These are phyloP conservation scores for Trichosporon ovoides DNA, from an alignment of 1,284 basidiomycete species.

Conservation along the genomic window DNA sequence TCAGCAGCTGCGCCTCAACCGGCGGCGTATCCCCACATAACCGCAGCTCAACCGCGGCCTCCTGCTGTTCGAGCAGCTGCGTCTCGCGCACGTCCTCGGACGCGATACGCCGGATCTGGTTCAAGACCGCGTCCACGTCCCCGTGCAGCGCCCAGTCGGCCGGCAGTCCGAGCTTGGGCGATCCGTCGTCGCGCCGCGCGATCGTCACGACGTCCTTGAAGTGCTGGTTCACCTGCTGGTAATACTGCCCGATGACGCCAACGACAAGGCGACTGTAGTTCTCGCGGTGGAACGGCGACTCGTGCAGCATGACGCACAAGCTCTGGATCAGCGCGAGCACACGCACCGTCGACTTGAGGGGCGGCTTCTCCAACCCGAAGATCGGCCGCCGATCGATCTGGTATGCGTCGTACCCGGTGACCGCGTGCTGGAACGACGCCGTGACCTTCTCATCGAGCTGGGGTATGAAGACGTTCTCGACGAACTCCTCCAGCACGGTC, in stretches of 20 bases:
- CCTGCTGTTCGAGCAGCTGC: slow-evolving; percentile 55
- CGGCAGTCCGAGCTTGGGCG: slow-evolving; percentile 52
- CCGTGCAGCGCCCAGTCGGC: slow-evolving; percentile 80
- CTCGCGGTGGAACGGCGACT: slow-evolving; percentile 93
- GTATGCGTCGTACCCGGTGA: slow-evolving; percentile 78
- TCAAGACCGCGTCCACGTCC: slow-evolving; percentile 68
- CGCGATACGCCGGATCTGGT: slow-evolving; percentile 46
- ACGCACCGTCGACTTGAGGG: slow-evolving; percentile 73
- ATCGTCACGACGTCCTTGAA: slow-evolving; percentile 55
- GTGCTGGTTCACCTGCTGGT: slow-evolving; percentile 83
- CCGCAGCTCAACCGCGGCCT: slow-evolving; percentile 67
- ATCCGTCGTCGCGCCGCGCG: background rate
- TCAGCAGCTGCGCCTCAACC: slow-evolving; percentile 64
- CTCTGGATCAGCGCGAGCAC: slow-evolving; percentile 88
- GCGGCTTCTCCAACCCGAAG: slow-evolving; percentile 28
- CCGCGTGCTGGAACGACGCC: slow-evolving; percentile 75
- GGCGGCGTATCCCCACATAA: slow-evolving; percentile 56
- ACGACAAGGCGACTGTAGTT: slow-evolving; percentile 90
- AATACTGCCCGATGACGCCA: slow-evolving; percentile 93
- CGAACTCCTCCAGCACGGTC: slow-evolving; percentile 77
- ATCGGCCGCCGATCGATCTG: slow-evolving; percentile 48
- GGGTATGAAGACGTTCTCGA: slow-evolving; percentile 85
- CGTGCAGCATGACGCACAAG: slow-evolving; percentile 83
- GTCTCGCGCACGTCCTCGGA: slow-evolving; percentile 10
- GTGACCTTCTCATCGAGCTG: slow-evolving; percentile 94